phyloP scores from a whole-genome alignment of 192 early-diverging fungal genomes.

The Podila horticola region DNA sequence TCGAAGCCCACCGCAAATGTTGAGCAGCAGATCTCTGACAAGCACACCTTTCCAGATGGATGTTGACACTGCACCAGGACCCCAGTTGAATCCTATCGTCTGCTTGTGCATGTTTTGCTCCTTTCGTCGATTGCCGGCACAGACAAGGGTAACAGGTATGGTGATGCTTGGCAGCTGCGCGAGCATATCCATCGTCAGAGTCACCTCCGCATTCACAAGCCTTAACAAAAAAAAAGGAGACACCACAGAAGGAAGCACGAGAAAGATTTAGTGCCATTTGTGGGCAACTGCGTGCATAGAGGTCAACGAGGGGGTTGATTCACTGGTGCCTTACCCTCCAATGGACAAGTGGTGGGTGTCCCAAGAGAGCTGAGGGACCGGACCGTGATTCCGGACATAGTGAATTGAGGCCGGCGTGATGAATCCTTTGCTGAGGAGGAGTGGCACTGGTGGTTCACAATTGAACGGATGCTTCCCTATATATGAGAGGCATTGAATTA shows the following conservation, averaged over 20 bases:
- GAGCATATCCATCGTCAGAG: slow-evolving; percentile 67
- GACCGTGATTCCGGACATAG: slow-evolving; percentile 78
- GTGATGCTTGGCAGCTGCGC: slow-evolving; percentile 49
- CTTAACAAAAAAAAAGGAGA: slow-evolving; percentile 26
- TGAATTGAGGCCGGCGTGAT: slow-evolving; percentile 69
- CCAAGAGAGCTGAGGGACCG: slow-evolving; percentile 65
- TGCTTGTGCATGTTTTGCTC: slow-evolving; percentile 75
- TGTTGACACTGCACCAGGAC: slow-evolving; percentile 62
- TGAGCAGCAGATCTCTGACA: slow-evolving; percentile 59
- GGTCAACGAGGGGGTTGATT: background rate
- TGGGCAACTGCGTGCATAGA: background rate
- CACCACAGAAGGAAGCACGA: background rate
- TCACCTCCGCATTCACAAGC: slow-evolving; percentile 53
- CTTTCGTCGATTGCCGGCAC: slow-evolving; percentile 75
- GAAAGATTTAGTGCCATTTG: background rate
- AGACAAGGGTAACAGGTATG: slow-evolving; percentile 68
- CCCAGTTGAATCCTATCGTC: slow-evolving; percentile 74
- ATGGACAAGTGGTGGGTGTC: slow-evolving; percentile 55
- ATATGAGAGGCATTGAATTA: background rate
- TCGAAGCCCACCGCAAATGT: slow-evolving; percentile 37
- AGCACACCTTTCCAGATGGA: slow-evolving; percentile 70
- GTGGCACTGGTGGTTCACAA: slow-evolving; percentile 56
- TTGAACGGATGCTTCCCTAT: slow-evolving; percentile 70
- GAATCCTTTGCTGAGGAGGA: slow-evolving; percentile 58
- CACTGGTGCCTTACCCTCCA: slow-evolving; percentile 39